These are phyloP conservation scores for Candida germanica DNA, from an alignment of 805 yeast species.

Conservation along the genomic window DNA sequence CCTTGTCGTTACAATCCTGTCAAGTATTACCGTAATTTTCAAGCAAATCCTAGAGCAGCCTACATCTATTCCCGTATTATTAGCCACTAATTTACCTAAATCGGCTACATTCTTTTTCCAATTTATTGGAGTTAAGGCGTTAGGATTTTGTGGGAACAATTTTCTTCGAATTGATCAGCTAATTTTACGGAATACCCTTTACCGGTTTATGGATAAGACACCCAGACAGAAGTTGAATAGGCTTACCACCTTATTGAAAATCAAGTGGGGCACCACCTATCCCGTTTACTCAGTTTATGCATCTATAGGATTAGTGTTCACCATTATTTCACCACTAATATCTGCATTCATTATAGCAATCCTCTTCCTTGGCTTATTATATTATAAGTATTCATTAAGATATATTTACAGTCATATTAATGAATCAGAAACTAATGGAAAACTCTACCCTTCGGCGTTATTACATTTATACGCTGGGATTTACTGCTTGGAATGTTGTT, in stretches of 20 bases:
- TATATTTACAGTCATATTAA: conserved; percentile 52
- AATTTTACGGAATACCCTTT: conserved; percentile 32
- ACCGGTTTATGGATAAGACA: conserved; percentile 45
- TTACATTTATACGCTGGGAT: conserved; percentile 77
- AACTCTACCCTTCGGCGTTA: conserved; percentile 68
- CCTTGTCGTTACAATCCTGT: conserved; percentile 78
- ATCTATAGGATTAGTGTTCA: conserved; percentile 73
- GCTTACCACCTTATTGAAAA: conserved; percentile 40
- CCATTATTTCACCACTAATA: conserved; percentile 77
- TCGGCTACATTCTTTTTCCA: conserved; percentile 85
- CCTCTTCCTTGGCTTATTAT: conserved; percentile 49
- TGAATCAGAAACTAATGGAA: conserved; percentile 65
- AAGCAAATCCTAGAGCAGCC: conserved; percentile 67
- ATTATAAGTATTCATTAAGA: conserved; percentile 67
- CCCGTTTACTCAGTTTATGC: conserved; percentile 76
- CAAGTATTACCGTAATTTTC: conserved; percentile 65
- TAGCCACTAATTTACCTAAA: conserved; percentile 79
- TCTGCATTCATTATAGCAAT: conserved; percentile 59
- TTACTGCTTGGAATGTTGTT: conserved; percentile 74
- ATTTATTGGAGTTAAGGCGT: conserved; percentile 68
- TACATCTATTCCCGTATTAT: conserved; percentile 62
- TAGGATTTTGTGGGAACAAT: conserved; percentile 71
- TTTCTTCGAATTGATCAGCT: conserved; percentile 60
- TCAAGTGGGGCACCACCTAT: conserved; percentile 76
- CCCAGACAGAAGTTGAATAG: conserved; percentile 57